Evolutionary conservation across 345 rosid species (phyloP), one percentile per base, ranked within the genome.

Genomic region (Eucalyptus brandiana): DNA sequence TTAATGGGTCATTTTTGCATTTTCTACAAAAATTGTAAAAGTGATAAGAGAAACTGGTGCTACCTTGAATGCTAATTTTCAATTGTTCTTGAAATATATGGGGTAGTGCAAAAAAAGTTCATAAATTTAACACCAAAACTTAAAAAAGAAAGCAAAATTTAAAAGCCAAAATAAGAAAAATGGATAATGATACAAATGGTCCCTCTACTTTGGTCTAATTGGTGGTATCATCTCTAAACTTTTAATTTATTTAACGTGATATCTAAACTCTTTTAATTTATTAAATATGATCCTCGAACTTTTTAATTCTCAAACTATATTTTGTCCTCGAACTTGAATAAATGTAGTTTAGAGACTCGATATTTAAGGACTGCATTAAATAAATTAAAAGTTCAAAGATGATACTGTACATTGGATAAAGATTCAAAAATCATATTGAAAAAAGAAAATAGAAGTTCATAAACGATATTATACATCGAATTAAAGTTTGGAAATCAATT

Each of bases 341-440:
- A 53, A 53, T 1, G 9, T 8, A 53, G 10, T 19, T 53, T 0
- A 0, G 1, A 0, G 56, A 53, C 4, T 53, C 0, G 5, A 8
- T 53, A 54, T 56, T 9, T 56, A 56, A 23, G 28, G 60, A 23
- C 2, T 56, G 9, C 0, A 21, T 56, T 21, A 24, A 56, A 56
- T 8, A 56, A 56, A 56, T 56, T 56, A 56, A 9, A 56, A 56
- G 0, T 24, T 24, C 6, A 4, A 2, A 56, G 0, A 56, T 0
- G 0, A 56, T 23, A 23, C 1, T 9, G 28, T 2, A 56, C 12
- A 56, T 56, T 56, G 2, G 1, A 53, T 53, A 53, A 53, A 53
- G 5, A 53, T 19, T 53, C 24, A 53, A 53, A 53, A 53, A 53
- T 4, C 10, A 53, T 19, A 1, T 53, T 53, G 0, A 8, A 53